Percentiles rank a stretch among this genome's conserved stretches.
These are phyloP conservation scores for Pleodorina starrii DNA, from an alignment of 139 green algal genomes.

Conservation along the genomic window DNA sequence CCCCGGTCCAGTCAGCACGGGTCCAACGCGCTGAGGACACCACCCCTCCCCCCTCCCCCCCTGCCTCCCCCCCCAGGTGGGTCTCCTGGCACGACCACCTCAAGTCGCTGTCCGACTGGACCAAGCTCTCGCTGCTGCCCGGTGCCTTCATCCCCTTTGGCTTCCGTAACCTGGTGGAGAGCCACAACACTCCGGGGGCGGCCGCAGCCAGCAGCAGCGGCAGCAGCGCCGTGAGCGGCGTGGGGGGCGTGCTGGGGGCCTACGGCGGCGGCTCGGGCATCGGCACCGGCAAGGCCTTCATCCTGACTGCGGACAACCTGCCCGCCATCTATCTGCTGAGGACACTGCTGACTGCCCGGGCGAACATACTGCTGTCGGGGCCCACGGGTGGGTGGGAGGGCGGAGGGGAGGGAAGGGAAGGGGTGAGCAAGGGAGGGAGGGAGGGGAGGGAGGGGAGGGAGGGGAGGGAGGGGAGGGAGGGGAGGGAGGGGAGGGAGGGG, in stretches of 20 bases:
- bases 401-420: not conserved
- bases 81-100: constrained; percentile 54
- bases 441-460: not conserved
- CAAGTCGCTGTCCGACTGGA: constrained; percentile 36
- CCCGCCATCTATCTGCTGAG: constrained; percentile 56
- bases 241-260: no score
- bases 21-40: no score
- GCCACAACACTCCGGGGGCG: not conserved
- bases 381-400: constrained; percentile 34
- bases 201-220: no score
- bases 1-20: no score
- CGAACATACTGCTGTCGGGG: constrained; percentile 50
- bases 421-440: not conserved
- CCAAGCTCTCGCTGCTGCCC: constrained; percentile 11
- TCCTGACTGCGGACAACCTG: constrained; percentile 57
- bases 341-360: constrained; percentile 14
- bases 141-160: constrained; percentile 59
- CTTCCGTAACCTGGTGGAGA: constrained; percentile 27
- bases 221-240: no score
- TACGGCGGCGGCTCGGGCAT: not conserved
- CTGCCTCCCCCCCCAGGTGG: constrained; percentile 42
- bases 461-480: no score
- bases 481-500: no score
- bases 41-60: not conserved
- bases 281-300: constrained; percentile 31